phyloP scores from a whole-genome alignment of 176 grass and related monocot species.

The Ensete ventricosum region DNA sequence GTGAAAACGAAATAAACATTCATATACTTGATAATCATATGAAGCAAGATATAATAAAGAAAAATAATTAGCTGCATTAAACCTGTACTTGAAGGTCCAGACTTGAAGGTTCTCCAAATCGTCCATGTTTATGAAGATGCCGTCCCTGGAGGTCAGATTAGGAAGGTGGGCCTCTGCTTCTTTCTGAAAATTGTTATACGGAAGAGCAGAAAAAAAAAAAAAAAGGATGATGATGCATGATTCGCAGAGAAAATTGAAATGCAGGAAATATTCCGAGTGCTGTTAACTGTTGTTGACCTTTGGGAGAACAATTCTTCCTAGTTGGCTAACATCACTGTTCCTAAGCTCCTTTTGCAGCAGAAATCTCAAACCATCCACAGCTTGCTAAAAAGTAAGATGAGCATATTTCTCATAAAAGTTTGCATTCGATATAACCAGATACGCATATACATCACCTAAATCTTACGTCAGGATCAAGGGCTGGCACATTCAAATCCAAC shows the following conservation, averaged over 20 bases:
- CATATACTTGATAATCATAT: background rate
- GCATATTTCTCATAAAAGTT: background rate
- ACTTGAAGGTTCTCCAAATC: conserved; percentile 57
- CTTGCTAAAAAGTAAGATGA: conserved; percentile 40
- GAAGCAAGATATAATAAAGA: background rate
- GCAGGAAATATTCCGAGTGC: background rate
- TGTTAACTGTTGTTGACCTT: conserved; percentile 62
- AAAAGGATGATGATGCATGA: too few species aligned
- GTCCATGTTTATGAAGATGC: conserved; percentile 59
- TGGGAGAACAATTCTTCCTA: conserved; percentile 85
- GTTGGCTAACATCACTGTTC: conserved; percentile 68
- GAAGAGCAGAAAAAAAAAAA: background rate
- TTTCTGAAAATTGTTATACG: conserved; percentile 44
- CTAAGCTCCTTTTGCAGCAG: conserved; percentile 83
- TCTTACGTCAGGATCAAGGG: conserved; percentile 72
- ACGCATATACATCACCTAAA: conserved; percentile 9
- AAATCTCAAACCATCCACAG: conserved; percentile 52
- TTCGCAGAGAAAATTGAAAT: background rate
- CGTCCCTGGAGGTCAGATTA: conserved; percentile 52
- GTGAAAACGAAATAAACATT: too few species aligned
- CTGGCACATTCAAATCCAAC: conserved; percentile 55
- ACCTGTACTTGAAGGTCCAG: conserved; percentile 98
- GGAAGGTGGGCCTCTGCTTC: conserved; percentile 76
- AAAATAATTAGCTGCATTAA: background rate
- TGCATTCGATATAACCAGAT: conserved; percentile 3